Evolutionary conservation across 108 stramenopile genomes (phyloP).

Genomic region (Nitzschia palea): DNA sequence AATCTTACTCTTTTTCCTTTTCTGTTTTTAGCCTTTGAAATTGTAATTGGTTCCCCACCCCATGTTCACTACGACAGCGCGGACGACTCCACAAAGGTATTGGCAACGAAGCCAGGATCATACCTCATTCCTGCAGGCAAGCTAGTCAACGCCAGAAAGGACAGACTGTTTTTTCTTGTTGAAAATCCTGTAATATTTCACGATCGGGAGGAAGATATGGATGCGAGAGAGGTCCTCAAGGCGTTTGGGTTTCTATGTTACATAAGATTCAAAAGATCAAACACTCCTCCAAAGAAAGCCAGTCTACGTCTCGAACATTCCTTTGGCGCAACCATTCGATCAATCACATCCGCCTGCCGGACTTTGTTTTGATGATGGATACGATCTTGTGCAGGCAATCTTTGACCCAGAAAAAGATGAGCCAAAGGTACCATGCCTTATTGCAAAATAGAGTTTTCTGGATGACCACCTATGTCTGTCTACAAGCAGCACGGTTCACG

Average conservation of each 20-base stretch:
- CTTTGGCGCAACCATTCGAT: not conserved
- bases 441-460: conserved; percentile 17
- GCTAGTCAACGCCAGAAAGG: too few relatives aligned
- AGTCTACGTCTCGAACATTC: conserved; percentile 26
- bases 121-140: conserved; percentile 11
- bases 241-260: too few relatives aligned
- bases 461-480: conserved; percentile 18
- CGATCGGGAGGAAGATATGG: too few relatives aligned
- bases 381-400: conserved; percentile 2
- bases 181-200: conserved; percentile 50
- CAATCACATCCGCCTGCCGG: not conserved
- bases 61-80: conserved; percentile 29
- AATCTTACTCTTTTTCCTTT: too few relatives aligned
- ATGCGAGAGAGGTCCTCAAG: too few relatives aligned
- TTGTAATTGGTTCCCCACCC: conserved; percentile 41
- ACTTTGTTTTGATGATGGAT: conserved; percentile 34
- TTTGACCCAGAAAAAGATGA: conserved; percentile 8
- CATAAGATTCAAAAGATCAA: conserved; percentile 21
- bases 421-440: conserved; percentile 19
- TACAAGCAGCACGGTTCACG: not conserved
- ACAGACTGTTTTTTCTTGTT: conserved; percentile 29
- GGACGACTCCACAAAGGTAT: conserved; percentile 30
- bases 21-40: conserved; percentile 21
- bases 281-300: conserved; percentile 33
- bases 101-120: conserved; percentile 27